A percentile compares a stretch with the other conserved stretches of the same genome.
Conservation (phyloP, 2,329 filamentous ascomycete genomes). For the Ceratocystis albifundus region DNA sequence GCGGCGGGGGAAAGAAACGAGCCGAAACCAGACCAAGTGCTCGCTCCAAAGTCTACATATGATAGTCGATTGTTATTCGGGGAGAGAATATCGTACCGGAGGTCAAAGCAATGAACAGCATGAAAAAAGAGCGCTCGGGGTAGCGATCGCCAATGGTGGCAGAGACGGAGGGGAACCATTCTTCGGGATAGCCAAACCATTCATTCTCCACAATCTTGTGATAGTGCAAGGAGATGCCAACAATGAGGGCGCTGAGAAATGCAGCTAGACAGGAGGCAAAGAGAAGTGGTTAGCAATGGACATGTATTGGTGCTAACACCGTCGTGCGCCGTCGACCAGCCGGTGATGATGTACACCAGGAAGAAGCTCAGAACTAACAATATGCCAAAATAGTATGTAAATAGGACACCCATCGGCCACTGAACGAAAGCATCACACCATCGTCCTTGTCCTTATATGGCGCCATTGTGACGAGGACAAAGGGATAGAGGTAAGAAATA, state of each 20-base stretch:
- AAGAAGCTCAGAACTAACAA: slow-evolving; percentile 38
- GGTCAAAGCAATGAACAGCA: slow-evolving; percentile 92
- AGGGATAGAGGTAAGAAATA: background rate
- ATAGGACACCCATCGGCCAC: slow-evolving; percentile 84
- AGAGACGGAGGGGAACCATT: slow-evolving; percentile 95
- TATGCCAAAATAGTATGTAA: slow-evolving; percentile 77
- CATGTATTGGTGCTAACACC: background rate
- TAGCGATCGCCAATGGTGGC: slow-evolving; percentile 96
- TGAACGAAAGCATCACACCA: slow-evolving; percentile 53
- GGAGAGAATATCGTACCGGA: slow-evolving; percentile 48
- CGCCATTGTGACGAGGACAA: slow-evolving; percentile 30
- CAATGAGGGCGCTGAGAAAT: slow-evolving; percentile 73
- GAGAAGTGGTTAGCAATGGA: slow-evolving; percentile 8
- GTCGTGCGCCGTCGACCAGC: background rate
- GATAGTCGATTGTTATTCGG: background rate
- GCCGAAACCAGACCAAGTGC: background rate
- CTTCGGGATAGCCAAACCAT: slow-evolving; percentile 83
- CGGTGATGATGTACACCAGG: background rate
- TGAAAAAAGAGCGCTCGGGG: slow-evolving; percentile 91
- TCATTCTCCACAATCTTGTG: slow-evolving; percentile 97
- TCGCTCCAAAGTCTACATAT: background rate
- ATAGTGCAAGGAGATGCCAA: slow-evolving; percentile 76
- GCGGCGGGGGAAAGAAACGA: background rate
- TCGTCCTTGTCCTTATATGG: slow-evolving; percentile 55
- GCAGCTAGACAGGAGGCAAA: slow-evolving; percentile 44